Percentiles rank a stretch among this genome's conserved stretches.
Evolutionary conservation across 139 green algal species (phyloP).

Genomic region (Asterochloris erici): DNA sequence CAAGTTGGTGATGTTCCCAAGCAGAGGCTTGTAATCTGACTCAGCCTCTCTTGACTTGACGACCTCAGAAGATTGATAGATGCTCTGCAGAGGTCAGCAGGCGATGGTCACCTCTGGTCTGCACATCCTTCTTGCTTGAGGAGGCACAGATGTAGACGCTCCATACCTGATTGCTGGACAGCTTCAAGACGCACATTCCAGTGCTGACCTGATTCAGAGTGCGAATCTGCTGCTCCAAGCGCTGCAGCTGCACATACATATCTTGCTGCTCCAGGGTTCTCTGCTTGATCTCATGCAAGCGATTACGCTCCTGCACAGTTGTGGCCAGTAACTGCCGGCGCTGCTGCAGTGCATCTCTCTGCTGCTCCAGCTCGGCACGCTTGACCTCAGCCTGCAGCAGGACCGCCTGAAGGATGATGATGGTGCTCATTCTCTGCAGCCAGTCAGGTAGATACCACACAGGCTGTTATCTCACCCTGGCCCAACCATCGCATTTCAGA

Average conservation of each 20-base stretch:
- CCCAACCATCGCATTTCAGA: no score
- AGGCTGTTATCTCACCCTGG: no score
- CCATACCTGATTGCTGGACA: background rate
- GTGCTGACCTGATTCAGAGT: slow-evolving; percentile 21
- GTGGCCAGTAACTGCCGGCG: background rate
- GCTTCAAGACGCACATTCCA: background rate
- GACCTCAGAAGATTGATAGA: background rate
- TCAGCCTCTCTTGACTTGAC: slow-evolving; percentile 28
- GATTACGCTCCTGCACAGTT: slow-evolving; percentile 15
- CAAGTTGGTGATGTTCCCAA: slow-evolving; percentile 20
- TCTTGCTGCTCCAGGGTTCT: slow-evolving; percentile 24
- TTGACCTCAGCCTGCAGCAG: slow-evolving; percentile 15
- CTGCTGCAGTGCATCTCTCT: slow-evolving; percentile 21
- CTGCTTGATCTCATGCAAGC: slow-evolving; percentile 27
- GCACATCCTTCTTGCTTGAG: no score
- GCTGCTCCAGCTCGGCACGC: background rate
- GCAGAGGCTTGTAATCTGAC: slow-evolving; percentile 26
- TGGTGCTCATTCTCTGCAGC: no score
- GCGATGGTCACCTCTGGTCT: no score
- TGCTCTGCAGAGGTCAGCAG: no score
- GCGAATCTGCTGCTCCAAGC: slow-evolving; percentile 32
- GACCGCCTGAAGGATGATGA: no score
- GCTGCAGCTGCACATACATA: slow-evolving; percentile 27
- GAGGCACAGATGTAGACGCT: no score
- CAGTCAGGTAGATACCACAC: no score